Base-by-base conservation (phyloP, 352 stramenopile species). In the Phytophthora constricta region DNA sequence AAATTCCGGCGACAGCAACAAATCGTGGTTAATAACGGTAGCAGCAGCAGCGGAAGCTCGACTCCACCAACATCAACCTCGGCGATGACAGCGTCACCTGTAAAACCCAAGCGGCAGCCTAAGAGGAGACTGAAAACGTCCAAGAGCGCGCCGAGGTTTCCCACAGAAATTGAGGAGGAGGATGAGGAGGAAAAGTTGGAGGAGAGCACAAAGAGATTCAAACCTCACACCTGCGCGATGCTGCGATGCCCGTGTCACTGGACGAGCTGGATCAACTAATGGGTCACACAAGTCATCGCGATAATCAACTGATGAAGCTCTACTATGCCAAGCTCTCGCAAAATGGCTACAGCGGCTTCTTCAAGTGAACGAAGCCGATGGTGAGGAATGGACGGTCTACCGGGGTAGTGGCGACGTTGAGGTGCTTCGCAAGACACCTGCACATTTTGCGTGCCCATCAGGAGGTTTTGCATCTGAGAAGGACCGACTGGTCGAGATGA, bases 401-500 rank as follows among this genome's bases (percentile, higher is more conserved):
- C 80, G 23, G 22, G 65, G 26, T 22, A 60, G 28, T 34, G 31
- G 58, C 17, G 55, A 82, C 34, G 59, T 82, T 8, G 65, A 82
- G 23, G 74, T 87, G 22, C 66, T 79, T 14, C 74, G 77, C 27
- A 82, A 79, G 59, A 77, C 70, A 23, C 70, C 71, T 39, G 65
- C 17, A n/a, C 66, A 78, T 62, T 79, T 74, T 42, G 48, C 65
- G 49, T 62, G 58, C 13, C 65, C 62, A 10, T 71, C 71, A 16
- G 62, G 48, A 34, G 52, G 65, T 0, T 73, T 63, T 60, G 61
- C 47, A 8, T 77, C 60, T 9, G 77, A 79, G 27, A 76, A 79
- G 4, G 65, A 86, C 20, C 69, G 79, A 19, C 80, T 91, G 28
- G 80, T 92, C n/a, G 84, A 92, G 64, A 91, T 92, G 82, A 92